Conservation (phyloP, 768 basidiomycete species). For the Termitomyces sp. region DNA sequence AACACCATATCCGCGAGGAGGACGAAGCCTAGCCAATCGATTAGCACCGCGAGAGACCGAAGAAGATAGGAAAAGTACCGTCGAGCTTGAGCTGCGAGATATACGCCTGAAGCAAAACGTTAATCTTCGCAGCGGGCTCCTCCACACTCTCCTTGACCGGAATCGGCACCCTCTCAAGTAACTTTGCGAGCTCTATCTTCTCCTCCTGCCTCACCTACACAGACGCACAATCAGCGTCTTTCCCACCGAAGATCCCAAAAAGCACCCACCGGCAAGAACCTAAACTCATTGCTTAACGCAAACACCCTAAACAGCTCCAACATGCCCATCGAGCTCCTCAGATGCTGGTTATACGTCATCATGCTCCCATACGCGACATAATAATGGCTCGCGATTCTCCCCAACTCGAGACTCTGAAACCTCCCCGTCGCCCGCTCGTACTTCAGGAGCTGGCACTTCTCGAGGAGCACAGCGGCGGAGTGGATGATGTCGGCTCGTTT, state of each 20-base stretch:
- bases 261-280: slow-evolving; percentile 72
- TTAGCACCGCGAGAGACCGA: background rate
- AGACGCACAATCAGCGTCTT: slow-evolving; percentile 13
- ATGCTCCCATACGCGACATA: slow-evolving; percentile 95
- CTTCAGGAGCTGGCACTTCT: slow-evolving; percentile 92
- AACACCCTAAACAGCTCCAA: slow-evolving; percentile 95
- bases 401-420: slow-evolving; percentile 91
- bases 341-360: slow-evolving; percentile 93
- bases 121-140: slow-evolving; percentile 95
- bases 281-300: slow-evolving; percentile 94
- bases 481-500: slow-evolving; percentile 94
- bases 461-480: slow-evolving; percentile 87
- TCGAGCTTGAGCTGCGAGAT: slow-evolving; percentile 93
- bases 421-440: slow-evolving; percentile 86
- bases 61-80: slow-evolving; percentile 31
- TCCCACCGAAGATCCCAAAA: background rate
- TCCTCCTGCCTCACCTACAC: slow-evolving; percentile 30
- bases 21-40: slow-evolving; percentile 52
- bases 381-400: slow-evolving; percentile 91
- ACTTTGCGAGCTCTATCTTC: slow-evolving; percentile 84
- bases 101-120: slow-evolving; percentile 91
- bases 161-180: slow-evolving; percentile 92
- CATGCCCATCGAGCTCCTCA: slow-evolving; percentile 79
- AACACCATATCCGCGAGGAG: slow-evolving; percentile 93
- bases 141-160: slow-evolving; percentile 97